A percentile compares a stretch with the other conserved stretches of the same genome.
Conservation (phyloP, 2,329 filamentous ascomycete genomes). For the Apiospora koreana region DNA sequence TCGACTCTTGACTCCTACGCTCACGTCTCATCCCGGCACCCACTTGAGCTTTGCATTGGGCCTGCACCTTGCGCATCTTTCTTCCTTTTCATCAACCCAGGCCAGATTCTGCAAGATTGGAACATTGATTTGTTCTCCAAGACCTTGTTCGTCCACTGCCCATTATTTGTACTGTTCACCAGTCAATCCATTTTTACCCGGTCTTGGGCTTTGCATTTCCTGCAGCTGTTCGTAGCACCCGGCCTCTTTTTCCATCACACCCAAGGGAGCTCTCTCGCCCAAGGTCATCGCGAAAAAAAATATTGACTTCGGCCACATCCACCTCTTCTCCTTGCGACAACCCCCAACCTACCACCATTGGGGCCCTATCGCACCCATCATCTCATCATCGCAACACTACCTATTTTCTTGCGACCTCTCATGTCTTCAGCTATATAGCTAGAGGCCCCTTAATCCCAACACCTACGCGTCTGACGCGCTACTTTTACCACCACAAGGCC, state of each 20-base stretch:
- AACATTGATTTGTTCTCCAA: conserved; percentile 6
- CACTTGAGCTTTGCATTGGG: conserved; percentile 8
- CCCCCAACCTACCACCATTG: conserved; percentile 1
- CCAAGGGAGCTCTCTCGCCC: background rate
- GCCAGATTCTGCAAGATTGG: background rate
- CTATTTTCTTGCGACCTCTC: background rate
- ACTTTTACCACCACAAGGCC: background rate
- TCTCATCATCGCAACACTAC: background rate
- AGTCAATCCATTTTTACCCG: conserved; percentile 1
- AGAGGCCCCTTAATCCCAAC: conserved; percentile 10
- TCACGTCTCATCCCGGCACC: conserved; percentile 2
- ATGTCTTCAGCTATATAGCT: conserved; percentile 17
- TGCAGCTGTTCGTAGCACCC: background rate
- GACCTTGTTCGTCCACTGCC: background rate
- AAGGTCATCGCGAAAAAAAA: conserved; percentile 5
- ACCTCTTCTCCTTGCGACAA: conserved; percentile 7
- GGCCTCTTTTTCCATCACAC: conserved; percentile 2
- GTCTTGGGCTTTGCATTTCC: background rate
- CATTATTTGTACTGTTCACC: background rate
- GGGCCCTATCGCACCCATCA: conserved; percentile 3
- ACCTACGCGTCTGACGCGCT: conserved; percentile 19
- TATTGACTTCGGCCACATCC: conserved; percentile 7
- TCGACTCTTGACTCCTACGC: background rate
- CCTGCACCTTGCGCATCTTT: conserved; percentile 3
- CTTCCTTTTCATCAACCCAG: conserved; percentile 4